phyloP scores from a whole-genome alignment of 345 rosid species.

The Hypericum androsaemum region DNA sequence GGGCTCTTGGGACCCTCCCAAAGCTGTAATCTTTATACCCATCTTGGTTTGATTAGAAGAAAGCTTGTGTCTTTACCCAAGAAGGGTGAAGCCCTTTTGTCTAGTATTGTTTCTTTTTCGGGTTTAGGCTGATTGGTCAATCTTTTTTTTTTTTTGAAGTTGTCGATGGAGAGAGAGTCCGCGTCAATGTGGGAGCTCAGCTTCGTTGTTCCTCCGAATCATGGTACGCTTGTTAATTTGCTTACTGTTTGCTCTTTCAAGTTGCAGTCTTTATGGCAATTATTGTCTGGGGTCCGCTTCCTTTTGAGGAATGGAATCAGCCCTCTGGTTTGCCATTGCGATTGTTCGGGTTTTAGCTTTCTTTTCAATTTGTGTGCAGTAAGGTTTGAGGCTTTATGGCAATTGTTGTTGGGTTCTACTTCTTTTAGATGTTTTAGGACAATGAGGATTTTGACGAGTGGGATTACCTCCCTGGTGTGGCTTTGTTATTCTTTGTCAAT shows the following conservation, averaged over 20 bases:
- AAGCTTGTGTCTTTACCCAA: too few relatives aligned
- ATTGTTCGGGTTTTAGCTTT: too few relatives aligned
- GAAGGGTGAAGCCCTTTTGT: too few relatives aligned
- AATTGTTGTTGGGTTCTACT: too few relatives aligned
- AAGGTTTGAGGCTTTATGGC: too few relatives aligned
- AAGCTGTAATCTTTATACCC: slow-evolving; percentile 41
- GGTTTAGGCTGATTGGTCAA: neutral
- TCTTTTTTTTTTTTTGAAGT: slow-evolving; percentile 27
- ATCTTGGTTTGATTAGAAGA: neutral
- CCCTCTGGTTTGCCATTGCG: too few relatives aligned
- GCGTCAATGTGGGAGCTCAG: slow-evolving; percentile 83
- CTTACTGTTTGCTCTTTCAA: neutral
- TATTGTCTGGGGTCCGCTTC: slow-evolving; percentile 11
- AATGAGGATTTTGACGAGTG: too few relatives aligned
- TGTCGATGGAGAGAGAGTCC: slow-evolving; percentile 83
- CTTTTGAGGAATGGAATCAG: too few relatives aligned
- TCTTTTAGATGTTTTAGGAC: too few relatives aligned
- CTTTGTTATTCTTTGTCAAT: too few relatives aligned
- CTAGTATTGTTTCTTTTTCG: neutral
- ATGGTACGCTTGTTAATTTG: slow-evolving; percentile 32
- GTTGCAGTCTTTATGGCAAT: neutral
- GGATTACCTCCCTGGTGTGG: too few relatives aligned
- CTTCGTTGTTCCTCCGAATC: slow-evolving; percentile 96
- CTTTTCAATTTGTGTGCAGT: too few relatives aligned
- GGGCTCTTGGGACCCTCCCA: slow-evolving; percentile 93